Base-by-base conservation (phyloP, 2,329 filamentous ascomycete species). In the Fusarium cicatricum region DNA sequence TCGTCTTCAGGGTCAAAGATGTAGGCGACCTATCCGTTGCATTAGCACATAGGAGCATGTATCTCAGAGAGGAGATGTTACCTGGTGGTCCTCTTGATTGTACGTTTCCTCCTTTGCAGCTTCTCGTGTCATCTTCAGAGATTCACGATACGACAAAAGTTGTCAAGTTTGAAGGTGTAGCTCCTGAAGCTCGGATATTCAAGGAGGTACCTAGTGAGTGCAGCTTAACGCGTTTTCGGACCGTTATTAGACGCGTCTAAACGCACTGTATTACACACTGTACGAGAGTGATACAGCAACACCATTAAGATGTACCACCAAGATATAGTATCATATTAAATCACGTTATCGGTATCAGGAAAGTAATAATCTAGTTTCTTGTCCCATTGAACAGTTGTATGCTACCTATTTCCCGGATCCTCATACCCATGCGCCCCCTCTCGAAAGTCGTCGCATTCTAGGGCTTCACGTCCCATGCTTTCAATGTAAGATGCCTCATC, bases 1-100 rank as follows among this genome's bases (percentile, higher is more conserved):
- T 75, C 71, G 52, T 77, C 74, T 38, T 79, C 73, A 53, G 85
- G 82, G 55, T 82, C 79, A 71, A 88, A 89, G 60, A 89, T 75
- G 70, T 86, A 89, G 51, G 85, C 84, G 40, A 81, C 81, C 86
- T 89, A 68, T 31, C 26, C 17, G 28, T 40, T 15, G 32, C 39
- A 46, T 72, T 46, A 69, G 55, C 51, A 17, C 28, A 52, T 37
- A 17, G 37, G 21, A 23, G 9, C 4, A 15, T 23, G 23, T 40
- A 21, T 16, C 8, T 37, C 14, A 32, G 17, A n/a, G 26, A 16
- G 6, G 14, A 16, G 29, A 44, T 23, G 49, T 57, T 67, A 80
- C 80, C 69, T 79, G 76, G 41, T 82, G 77, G 40, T 82, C 79
- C 45, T 80, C 74, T 39, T 78, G 74, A n/a, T 65, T 66, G 49